Evolutionary conservation across 2,329 filamentous ascomycete genomes (phyloP), one percentile per base, ranked within the genome.

Genomic region (Blumeriella jaapii): DNA sequence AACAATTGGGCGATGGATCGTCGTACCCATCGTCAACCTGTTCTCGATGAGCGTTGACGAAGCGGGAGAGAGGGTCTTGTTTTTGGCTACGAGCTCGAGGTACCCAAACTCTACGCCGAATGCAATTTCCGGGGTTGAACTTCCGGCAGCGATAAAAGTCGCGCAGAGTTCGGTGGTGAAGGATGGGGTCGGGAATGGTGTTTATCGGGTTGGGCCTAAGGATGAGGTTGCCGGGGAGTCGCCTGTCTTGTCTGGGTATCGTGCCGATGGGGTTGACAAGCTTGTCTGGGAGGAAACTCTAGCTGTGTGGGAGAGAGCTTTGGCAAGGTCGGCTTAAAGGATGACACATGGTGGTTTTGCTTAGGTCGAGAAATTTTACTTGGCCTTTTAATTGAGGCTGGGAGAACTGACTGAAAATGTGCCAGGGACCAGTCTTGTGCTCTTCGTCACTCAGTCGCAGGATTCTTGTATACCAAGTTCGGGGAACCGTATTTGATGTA

Each of bases 61-160:
- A 5, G 59, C 55, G 4, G 61, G 60, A 0, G 61, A 63, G 45
- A 52, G 60, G 31, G 59, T 61, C 10, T 19, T 57, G 6, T 63
- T 58, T 23, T 34, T 60, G 6, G 50, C 51, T 11, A 65, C 61
- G 0, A 62, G 34, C 42, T 53, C 24, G 53, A 57, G 36, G 46
- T 62, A 18, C 48, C 44, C 55, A 3, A 40, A 46, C 23, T 34
- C 36, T 5, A 36, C 47, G 12, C 41, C 42, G 0, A 32, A 31
- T 8, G 37, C 36, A 8, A 47, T 45, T 6, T 45, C 50, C 4
- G 45, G 50, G 3, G 33, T 38, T 42, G 4, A 41, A 38, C 5
- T 43, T 24, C 28, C 46, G 16, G n/a, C 47, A 10, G 37, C 46
- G 14, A 32, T 29, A 36, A 27, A 48, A 0, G 53, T 50, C 4